These are phyloP conservation scores for Megacollybia marginata DNA, from an alignment of 768 basidiomycete genomes.

Conservation along the genomic window DNA sequence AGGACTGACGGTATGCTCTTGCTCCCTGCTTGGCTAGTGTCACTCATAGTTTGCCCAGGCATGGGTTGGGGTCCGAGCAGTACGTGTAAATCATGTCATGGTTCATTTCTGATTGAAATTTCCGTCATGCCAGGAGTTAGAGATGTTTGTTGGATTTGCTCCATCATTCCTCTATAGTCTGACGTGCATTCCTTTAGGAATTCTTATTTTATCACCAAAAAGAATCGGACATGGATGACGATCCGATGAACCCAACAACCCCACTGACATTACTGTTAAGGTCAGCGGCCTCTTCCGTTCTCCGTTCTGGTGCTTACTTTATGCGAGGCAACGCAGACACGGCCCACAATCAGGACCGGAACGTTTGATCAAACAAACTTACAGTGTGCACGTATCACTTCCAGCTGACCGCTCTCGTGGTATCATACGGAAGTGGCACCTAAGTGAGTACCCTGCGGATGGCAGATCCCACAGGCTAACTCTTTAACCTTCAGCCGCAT, in stretches of 20 bases:
- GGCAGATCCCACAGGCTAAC: neutral
- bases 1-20: constrained; percentile 31
- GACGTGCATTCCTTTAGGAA: constrained; percentile 49
- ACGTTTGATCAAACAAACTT: constrained; percentile 76
- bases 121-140: constrained; percentile 33
- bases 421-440: constrained; percentile 71
- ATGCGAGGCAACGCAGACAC: neutral
- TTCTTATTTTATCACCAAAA: constrained; percentile 83
- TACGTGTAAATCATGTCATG: constrained; percentile 34
- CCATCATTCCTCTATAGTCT: constrained; percentile 45
- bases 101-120: neutral
- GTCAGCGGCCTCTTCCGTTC: constrained; percentile 22
- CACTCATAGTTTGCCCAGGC: constrained; percentile 19
- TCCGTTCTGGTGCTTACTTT: neutral
- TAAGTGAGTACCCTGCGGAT: constrained; percentile 46
- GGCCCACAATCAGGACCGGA: constrained; percentile 32
- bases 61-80: constrained; percentile 85
- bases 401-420: constrained; percentile 43
- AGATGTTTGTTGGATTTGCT: constrained; percentile 39
- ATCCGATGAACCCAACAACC: constrained; percentile 49
- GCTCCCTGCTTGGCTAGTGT: neutral
- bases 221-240: constrained; percentile 55
- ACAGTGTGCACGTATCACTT: constrained; percentile 69
- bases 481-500: constrained; percentile 52
- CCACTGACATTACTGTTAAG: constrained; percentile 74